Evolutionary conservation across 2,329 filamentous ascomycete species (phyloP), one percentile per base, ranked within the genome.

Genomic region (Periconia macrospinosa): DNA sequence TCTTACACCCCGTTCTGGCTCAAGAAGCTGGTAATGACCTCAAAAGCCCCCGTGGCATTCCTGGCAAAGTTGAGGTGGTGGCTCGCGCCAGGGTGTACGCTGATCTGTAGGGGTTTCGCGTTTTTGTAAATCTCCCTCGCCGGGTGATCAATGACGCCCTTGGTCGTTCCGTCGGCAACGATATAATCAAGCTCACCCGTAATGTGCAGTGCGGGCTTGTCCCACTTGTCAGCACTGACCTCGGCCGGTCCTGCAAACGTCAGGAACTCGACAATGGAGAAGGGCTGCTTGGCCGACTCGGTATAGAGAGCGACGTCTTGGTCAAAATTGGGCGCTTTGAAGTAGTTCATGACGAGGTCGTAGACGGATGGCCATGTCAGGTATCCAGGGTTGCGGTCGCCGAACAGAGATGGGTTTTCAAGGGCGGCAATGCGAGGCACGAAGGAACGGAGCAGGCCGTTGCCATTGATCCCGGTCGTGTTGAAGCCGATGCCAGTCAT

Each of bases 21-120:
- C 82, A 86, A 84, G 49, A 58, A 62, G 30, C 52, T 47, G 10
- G 62, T 66, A 53, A 67, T 63, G 9, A 67, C 63, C 14, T 45
- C 46, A 45, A 57, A 66, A 8, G 56, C 60, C 14, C 60, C 61
- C 19, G 59, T 63, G 19, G 61, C 59, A 50, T 66, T 66, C 37
- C 52, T 50, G 47, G 64, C 61, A 50, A 66, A 65, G 40, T 64
- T 61, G 49, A 71, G 57, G 33, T 60, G 62, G 56, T 69, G 65
- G 18, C 63, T 65, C 37, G 58, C 56, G 2, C 58, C 57, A 10
- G 60, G 63, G 46, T 65, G 58, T 6, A 70, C 35, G 18, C 50
- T 49, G 41, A 62, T 53, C 49, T 55, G 54, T 41, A 59, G 41
- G 19, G 55, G 57, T 53, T 61, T 60, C 45, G 63, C 61, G 51